These are phyloP conservation scores for Pilaira anomala DNA, from an alignment of 192 early-diverging fungal genomes.

Conservation along the genomic window DNA sequence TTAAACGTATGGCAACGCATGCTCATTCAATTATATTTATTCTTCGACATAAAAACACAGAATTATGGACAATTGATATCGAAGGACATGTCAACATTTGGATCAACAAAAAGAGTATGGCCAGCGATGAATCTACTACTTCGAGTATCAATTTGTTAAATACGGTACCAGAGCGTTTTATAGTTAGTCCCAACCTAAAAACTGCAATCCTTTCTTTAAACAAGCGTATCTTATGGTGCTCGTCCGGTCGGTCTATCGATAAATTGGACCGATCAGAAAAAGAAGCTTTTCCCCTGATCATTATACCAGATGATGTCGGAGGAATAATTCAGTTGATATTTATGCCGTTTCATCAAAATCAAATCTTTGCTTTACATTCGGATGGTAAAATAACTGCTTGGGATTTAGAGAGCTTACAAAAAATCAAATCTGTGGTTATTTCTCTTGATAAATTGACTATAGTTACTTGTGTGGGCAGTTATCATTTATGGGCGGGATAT, in stretches of 20 bases:
- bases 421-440: conserved; percentile 45
- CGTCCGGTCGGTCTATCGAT: conserved; percentile 51
- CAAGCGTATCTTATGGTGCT: conserved; percentile 56
- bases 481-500: conserved; percentile 70
- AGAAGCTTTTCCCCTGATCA: conserved; percentile 28
- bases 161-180: not conserved
- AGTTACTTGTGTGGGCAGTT: conserved; percentile 53
- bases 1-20: conserved; percentile 30
- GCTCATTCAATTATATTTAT: conserved; percentile 48
- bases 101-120: conserved; percentile 21
- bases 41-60: conserved; percentile 42
- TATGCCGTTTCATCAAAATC: conserved; percentile 33
- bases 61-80: conserved; percentile 70
- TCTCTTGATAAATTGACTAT: conserved; percentile 62
- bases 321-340: conserved; percentile 54
- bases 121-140: not conserved
- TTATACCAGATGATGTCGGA: conserved; percentile 46
- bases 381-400: conserved; percentile 76
- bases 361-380: conserved; percentile 70
- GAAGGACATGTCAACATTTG: conserved; percentile 57
- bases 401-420: conserved; percentile 47
- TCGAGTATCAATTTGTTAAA: not conserved
- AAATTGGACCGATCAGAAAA: conserved; percentile 42
- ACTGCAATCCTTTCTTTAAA: conserved; percentile 43
- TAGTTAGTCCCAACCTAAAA: conserved; percentile 37